Evolutionary conservation across 768 basidiomycete species (phyloP).

Genomic region (Rhodotorula babjevae): DNA sequence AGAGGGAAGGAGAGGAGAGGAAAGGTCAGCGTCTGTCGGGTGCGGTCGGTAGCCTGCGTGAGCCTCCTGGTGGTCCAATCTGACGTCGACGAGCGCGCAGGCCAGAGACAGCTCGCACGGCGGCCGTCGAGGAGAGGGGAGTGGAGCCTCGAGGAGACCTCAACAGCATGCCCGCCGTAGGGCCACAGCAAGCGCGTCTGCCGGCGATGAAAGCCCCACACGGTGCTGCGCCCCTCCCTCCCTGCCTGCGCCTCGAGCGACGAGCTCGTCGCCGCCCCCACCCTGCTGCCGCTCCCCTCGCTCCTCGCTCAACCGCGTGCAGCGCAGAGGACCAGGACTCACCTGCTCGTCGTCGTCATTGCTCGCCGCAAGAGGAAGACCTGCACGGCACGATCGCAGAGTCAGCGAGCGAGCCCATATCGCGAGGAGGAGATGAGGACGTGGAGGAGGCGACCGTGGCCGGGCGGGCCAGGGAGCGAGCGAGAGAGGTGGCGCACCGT

Average conservation of each 20-base stretch:
- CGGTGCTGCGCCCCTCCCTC: too few species aligned
- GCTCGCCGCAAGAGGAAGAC: conserved; percentile 40
- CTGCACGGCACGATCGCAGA: neutral
- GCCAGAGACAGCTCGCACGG: too few species aligned
- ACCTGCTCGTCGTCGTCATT: conserved; percentile 93
- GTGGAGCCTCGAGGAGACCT: too few species aligned
- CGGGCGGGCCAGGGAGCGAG: neutral
- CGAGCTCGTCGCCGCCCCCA: neutral
- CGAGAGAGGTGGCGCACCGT: conserved; percentile 6
- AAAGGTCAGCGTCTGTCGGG: neutral
- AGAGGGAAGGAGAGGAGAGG: neutral
- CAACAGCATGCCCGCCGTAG: too few species aligned
- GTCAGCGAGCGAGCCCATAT: neutral
- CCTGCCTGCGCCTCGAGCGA: too few species aligned
- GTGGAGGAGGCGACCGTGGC: too few species aligned
- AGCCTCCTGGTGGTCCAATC: too few species aligned
- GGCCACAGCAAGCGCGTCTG: too few species aligned
- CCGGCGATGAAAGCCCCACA: too few species aligned
- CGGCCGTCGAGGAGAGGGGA: too few species aligned
- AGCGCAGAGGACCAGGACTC: conserved; percentile 28
- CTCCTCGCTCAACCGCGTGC: neutral
- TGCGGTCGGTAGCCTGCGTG: too few species aligned
- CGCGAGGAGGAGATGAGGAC: neutral
- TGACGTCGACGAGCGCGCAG: too few species aligned
- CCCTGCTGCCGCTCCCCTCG: neutral